Conservation (phyloP, 2,329 filamentous ascomycete species). For the Claviceps humidiphila region DNA sequence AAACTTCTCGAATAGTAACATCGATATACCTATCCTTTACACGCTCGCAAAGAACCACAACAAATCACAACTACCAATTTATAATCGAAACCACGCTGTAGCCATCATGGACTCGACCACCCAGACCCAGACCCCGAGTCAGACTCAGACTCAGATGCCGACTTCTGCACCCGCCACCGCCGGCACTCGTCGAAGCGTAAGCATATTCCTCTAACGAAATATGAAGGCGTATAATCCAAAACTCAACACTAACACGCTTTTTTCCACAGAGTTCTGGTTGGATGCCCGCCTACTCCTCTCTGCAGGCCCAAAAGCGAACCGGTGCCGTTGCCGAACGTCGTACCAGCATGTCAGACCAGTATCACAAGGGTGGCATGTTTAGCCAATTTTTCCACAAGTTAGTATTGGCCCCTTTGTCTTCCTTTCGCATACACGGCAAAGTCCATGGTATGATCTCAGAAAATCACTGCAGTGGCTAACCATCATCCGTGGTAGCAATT, state of each 20-base stretch:
- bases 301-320: slow-evolving; percentile 38
- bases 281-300: slow-evolving; percentile 34
- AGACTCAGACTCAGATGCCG: too few species aligned
- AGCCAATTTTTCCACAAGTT: slow-evolving; percentile 46
- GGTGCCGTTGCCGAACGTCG: slow-evolving; percentile 34
- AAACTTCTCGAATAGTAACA: too few species aligned
- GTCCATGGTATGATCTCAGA: too few species aligned
- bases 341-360: slow-evolving; percentile 42
- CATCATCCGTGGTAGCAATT: slow-evolving; percentile 13
- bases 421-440: neutral
- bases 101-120: neutral
- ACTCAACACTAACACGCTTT: neutral
- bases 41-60: too few species aligned
- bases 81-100: too few species aligned
- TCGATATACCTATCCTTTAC: too few species aligned
- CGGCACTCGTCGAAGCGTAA: slow-evolving; percentile 18
- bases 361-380: slow-evolving; percentile 33
- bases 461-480: neutral
- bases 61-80: too few species aligned
- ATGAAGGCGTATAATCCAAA: too few species aligned
- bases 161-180: slow-evolving; percentile 7
- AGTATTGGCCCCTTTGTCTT: slow-evolving; percentile 9
- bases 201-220: neutral
- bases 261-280: slow-evolving; percentile 29
- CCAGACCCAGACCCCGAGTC: neutral